Evolutionary conservation across 2,329 filamentous ascomycete genomes (phyloP).

Genomic region (Hypomyces rosellus): DNA sequence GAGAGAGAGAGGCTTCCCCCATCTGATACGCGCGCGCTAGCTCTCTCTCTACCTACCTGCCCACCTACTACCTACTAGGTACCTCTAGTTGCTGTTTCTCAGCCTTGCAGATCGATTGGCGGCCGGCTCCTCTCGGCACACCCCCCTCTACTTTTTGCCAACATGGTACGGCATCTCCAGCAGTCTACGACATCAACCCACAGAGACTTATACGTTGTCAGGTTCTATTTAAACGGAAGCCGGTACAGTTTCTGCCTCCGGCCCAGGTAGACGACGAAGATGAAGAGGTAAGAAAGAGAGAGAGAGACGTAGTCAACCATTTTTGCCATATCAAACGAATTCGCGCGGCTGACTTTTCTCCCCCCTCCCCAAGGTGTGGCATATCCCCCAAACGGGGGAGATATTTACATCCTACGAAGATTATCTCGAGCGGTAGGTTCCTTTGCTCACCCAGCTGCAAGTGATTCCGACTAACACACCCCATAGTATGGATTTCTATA

Average conservation of each 20-base stretch:
- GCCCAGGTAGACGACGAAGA: conserved; percentile 73
- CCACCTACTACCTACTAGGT: no score
- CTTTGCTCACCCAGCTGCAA: background rate
- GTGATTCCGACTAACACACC: conserved; percentile 15
- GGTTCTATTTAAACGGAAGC: conserved; percentile 96
- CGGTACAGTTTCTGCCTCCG: conserved; percentile 71
- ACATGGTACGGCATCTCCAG: conserved; percentile 1
- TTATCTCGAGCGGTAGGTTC: conserved; percentile 70
- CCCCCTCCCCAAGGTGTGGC: conserved; percentile 64
- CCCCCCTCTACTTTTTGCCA: conserved; percentile 4
- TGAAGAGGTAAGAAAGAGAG: conserved; percentile 58
- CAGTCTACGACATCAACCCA: background rate
- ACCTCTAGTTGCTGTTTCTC: no score
- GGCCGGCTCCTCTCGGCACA: background rate
- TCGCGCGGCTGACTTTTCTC: conserved; percentile 11
- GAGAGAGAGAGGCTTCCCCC: no score
- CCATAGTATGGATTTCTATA: conserved; percentile 82
- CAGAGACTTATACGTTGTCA: conserved; percentile 29
- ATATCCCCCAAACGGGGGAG: conserved; percentile 84
- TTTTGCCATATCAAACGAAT: conserved; percentile 1
- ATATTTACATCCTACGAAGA: conserved; percentile 84
- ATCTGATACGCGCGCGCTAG: no score
- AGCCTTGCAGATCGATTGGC: no score
- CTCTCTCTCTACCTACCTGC: no score
- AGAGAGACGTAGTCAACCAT: background rate